Conservation (phyloP, 1,284 basidiomycete species). For the Naganishia cerealis region DNA sequence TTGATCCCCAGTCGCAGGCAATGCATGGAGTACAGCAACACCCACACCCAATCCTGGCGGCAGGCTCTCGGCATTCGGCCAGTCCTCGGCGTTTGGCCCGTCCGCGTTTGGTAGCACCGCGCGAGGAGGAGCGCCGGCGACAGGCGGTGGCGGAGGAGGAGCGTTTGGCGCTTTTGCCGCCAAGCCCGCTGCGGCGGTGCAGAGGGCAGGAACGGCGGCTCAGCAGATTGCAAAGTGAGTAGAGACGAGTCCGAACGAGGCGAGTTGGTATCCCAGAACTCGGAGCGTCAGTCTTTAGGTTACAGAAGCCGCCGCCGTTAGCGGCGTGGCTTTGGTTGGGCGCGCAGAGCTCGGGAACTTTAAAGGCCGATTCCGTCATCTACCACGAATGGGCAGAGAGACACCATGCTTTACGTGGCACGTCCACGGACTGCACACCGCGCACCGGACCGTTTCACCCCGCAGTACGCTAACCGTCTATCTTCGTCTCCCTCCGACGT, state of each 20-base stretch:
- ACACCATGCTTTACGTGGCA: neutral
- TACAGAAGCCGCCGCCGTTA: too few relatives aligned
- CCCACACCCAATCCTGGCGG: neutral
- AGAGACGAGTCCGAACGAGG: too few relatives aligned
- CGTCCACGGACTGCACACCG: neutral
- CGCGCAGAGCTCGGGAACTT: too few relatives aligned
- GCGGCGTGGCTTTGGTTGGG: too few relatives aligned
- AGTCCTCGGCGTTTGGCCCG: neutral
- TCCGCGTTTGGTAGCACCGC: constrained; percentile 16
- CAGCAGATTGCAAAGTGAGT: constrained; percentile 1
- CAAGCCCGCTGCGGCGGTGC: neutral
- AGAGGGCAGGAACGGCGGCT: neutral
- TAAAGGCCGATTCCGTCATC: too few relatives aligned
- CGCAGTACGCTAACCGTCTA: neutral
- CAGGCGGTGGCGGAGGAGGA: neutral
- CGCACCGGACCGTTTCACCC: neutral
- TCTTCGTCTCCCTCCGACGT: neutral
- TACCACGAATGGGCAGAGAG: too few relatives aligned
- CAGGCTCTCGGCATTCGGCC: neutral
- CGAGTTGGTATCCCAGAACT: constrained; percentile 7
- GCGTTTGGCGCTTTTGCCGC: constrained; percentile 2
- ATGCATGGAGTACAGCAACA: constrained; percentile 3
- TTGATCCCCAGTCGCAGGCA: neutral
- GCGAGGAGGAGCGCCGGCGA: neutral
- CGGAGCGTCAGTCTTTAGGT: neutral